These are phyloP conservation scores for Tremellales sp. DNA, from an alignment of 1,284 basidiomycete genomes.

Conservation along the genomic window DNA sequence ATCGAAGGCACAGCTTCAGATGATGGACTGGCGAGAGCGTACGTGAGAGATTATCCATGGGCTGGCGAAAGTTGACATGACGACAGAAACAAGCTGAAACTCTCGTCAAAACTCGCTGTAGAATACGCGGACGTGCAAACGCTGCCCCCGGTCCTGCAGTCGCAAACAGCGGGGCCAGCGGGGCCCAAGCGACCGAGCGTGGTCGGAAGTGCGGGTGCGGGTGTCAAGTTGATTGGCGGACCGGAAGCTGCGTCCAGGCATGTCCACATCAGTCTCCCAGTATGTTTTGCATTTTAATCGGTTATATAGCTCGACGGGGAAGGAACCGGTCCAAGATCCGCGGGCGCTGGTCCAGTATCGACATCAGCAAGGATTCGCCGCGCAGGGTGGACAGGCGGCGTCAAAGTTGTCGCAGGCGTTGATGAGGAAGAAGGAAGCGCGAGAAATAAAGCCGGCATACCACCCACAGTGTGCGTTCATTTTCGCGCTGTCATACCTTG, in stretches of 20 bases:
- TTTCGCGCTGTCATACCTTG: neutral
- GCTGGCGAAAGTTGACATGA: neutral
- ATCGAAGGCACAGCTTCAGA: conserved; percentile 37
- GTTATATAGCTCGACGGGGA: conserved; percentile 1
- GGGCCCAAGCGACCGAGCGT: conserved; percentile 67
- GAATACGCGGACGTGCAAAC: conserved; percentile 86
- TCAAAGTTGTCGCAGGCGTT: conserved; percentile 76
- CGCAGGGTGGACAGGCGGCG: conserved; percentile 46
- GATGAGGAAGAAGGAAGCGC: conserved; percentile 81
- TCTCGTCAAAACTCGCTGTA: conserved; percentile 65
- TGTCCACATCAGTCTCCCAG: conserved; percentile 4
- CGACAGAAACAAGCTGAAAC: conserved; percentile 49
- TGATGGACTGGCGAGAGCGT: conserved; percentile 45
- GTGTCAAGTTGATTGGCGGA: conserved; percentile 32
- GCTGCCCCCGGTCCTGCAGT: conserved; percentile 73
- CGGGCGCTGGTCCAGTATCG: conserved; percentile 46
- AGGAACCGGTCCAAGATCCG: conserved; percentile 22
- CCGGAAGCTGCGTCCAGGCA: conserved; percentile 19
- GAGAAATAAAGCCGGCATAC: conserved; percentile 88
- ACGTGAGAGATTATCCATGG: conserved; percentile 15
- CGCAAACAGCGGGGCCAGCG: conserved; percentile 69
- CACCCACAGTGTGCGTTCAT: conserved; percentile 66
- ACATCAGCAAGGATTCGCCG: conserved; percentile 49
- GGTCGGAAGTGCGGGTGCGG: conserved; percentile 51
- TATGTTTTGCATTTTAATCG: no score